A percentile compares a stretch with the other conserved stretches of the same genome.
These are phyloP conservation scores for Backusella westeae DNA, from an alignment of 192 early-diverging fungal genomes.

Conservation along the genomic window DNA sequence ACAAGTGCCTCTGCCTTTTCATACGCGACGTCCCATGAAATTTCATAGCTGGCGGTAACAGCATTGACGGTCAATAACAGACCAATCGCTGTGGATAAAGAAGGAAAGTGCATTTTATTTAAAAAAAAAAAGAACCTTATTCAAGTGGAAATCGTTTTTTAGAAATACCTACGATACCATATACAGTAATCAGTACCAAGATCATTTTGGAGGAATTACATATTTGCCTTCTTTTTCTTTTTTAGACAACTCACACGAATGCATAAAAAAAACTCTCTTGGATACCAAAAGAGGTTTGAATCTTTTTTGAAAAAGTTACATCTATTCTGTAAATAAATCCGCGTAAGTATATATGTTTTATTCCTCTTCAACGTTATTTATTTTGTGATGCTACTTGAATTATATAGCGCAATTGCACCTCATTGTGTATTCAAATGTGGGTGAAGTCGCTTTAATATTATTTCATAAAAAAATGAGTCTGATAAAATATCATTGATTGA, in stretches of 20 bases:
- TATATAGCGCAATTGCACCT: no score
- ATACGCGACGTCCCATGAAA: conserved; percentile 27
- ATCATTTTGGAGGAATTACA: background rate
- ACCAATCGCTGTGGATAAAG: background rate
- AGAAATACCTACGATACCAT: background rate
- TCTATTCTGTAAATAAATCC: conserved; percentile 30
- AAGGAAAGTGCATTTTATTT: background rate
- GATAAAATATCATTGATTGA: no score
- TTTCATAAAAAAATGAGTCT: no score
- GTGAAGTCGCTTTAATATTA: no score
- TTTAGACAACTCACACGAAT: background rate
- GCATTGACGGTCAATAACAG: background rate
- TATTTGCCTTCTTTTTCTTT: background rate
- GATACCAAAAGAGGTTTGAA: background rate
- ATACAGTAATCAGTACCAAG: background rate
- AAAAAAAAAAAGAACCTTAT: no score
- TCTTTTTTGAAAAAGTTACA: background rate
- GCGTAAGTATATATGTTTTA: conserved; percentile 40
- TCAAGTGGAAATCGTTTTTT: no score
- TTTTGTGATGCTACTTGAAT: no score
- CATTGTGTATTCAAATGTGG: no score
- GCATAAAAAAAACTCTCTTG: background rate
- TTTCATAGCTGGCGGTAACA: background rate
- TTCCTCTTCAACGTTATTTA: conserved; percentile 32
- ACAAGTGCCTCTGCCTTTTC: conserved; percentile 29